Base-by-base conservation (phyloP, 192 early-diverging fungal species). In the Coemansia erecta region DNA sequence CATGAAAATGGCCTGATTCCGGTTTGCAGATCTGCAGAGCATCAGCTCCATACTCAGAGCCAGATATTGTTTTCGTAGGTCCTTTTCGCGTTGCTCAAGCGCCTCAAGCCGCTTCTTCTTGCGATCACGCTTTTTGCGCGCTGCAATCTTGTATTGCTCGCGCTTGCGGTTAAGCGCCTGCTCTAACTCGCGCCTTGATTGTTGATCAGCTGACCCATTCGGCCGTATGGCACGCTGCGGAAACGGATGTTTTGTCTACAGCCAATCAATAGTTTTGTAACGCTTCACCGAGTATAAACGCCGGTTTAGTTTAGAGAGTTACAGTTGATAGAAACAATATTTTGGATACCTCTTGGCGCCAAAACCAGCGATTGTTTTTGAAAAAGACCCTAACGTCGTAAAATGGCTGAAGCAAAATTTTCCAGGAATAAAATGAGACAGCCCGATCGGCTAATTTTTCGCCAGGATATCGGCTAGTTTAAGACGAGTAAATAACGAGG, bases 111-210 rank as follows among this genome's bases (percentile, higher is more conserved):
- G 58, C 53, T 76, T 59, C 67, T 76, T 76, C 23, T 70, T 76
- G 46, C 73, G 67, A 17, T 59, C 64, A 52, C 73, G 67, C 67
- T 76, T 76, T 26, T 60, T 50, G 18, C 73, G 66, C 7, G 73
- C 73, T 1, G 73, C 67, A 9, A 76, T 50, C 44, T 66, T 76
- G 53, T 76, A 70, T 17, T 56, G 64, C 35, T 76, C 67, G n/a
- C 73, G 63, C 35, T 70, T 70, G 45, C 73, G 73, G 40, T 53
- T 50, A 8, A 70, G 41, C 41, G 55, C 54, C 50, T 69, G 35
- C 48, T 33, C 35, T 18, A 10, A 40, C n/a, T 42, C 26, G 57
- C 54, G 33, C 65, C 13, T 45, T 35, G 22, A 56, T 39, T 10
- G 33, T 4, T 4, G 19, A 17, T 8, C 18, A n/a, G 13, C 18